Evolutionary conservation across 352 stramenopile genomes (phyloP).

Genomic region (Thraustochytrium sp.): DNA sequence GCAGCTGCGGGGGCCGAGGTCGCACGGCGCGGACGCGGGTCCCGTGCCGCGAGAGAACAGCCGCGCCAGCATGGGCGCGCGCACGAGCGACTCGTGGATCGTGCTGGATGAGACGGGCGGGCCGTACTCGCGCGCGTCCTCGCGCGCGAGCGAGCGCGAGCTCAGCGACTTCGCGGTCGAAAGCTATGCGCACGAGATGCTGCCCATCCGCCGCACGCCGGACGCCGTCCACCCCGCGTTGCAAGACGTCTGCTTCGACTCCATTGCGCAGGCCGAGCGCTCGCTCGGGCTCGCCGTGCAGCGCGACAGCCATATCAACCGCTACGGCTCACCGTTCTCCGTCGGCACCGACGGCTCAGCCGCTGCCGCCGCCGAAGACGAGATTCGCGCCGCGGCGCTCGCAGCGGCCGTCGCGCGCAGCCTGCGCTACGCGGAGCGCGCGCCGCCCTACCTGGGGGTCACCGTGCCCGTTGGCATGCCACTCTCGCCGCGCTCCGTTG

Average conservation of each 20-base stretch:
- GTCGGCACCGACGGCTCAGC: background rate
- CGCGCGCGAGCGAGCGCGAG: background rate
- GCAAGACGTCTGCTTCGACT: background rate
- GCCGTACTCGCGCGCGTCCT: background rate
- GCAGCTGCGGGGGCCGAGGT: background rate
- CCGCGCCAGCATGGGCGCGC: background rate
- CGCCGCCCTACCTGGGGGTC: background rate
- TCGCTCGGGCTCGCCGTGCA: background rate
- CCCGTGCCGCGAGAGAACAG: background rate
- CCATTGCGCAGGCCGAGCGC: background rate
- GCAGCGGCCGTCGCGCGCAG: background rate
- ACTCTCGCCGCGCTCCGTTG: background rate
- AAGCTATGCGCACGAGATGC: background rate
- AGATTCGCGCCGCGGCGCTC: background rate
- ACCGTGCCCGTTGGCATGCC: background rate
- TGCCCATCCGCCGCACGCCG: background rate
- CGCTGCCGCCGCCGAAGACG: background rate
- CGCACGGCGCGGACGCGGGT: background rate
- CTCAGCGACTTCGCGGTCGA: slow-evolving; percentile 8
- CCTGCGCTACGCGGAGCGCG: background rate
- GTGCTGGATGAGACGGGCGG: background rate
- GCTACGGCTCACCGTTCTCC: background rate
- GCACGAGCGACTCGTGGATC: background rate
- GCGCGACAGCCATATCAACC: background rate
- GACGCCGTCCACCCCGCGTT: background rate